Percentiles rank a stretch among this genome's conserved stretches.
Evolutionary conservation across 805 yeast species (phyloP).

Genomic region (Pichia californica): DNA sequence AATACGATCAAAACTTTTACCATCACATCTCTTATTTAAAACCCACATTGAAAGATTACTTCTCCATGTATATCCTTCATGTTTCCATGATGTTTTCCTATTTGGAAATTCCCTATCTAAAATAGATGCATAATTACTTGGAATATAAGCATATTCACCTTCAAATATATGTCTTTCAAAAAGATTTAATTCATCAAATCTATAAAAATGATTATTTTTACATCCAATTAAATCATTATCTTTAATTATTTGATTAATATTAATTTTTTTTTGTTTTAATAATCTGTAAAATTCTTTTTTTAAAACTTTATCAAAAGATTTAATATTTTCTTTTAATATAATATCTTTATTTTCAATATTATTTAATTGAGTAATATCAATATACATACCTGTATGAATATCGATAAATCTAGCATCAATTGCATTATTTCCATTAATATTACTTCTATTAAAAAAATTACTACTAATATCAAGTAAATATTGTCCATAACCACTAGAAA

Average conservation of each 20-base stretch:
- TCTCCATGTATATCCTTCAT: conserved; percentile 22
- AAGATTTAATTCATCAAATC: conserved; percentile 43
- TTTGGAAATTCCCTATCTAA: conserved; percentile 34
- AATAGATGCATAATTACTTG: conserved; percentile 30
- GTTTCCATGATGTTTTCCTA: conserved; percentile 15
- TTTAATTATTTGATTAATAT: conserved; percentile 4
- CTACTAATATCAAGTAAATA: conserved; percentile 29
- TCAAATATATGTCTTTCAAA: conserved; percentile 48
- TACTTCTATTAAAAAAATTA: conserved; percentile 28
- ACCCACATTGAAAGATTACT: conserved; percentile 21
- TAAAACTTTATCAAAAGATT: conserved; percentile 1
- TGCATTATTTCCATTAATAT: conserved; percentile 41
- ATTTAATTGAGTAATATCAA: conserved; percentile 36
- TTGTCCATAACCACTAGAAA: conserved; percentile 27
- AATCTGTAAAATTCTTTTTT: conserved; percentile 15
- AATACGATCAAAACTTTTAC: conserved; percentile 12
- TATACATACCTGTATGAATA: conserved; percentile 39
- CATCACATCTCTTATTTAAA: conserved; percentile 16
- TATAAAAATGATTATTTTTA: conserved; percentile 50
- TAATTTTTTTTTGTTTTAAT: conserved; percentile 10
- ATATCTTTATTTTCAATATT: conserved; percentile 3
- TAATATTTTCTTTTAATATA: background rate
- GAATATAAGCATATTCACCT: conserved; percentile 45
- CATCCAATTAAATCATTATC: conserved; percentile 31
- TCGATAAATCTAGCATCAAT: conserved; percentile 52